Evolutionary conservation across 179 eudicot genomes (phyloP).

Genomic region (Beta macrorhiza): DNA sequence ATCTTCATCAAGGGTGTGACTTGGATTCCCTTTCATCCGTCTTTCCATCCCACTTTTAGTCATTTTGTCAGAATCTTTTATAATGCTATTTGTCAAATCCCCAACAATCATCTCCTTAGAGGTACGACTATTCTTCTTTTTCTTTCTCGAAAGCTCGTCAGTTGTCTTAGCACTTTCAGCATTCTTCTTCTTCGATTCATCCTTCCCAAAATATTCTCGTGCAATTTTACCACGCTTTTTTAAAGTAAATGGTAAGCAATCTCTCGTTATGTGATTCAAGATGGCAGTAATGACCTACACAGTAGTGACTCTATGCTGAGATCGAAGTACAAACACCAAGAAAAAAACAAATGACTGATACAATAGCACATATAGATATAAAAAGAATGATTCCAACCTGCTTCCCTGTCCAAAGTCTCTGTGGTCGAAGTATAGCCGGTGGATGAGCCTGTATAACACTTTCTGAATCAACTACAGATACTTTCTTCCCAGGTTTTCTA

Average conservation of each 20-base stretch:
- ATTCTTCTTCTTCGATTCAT: slow-evolving; percentile 36
- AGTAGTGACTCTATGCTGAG: slow-evolving; percentile 4
- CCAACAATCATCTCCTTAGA: slow-evolving; percentile 25
- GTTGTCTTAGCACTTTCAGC: slow-evolving; percentile 10
- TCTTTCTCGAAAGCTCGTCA: slow-evolving; percentile 11
- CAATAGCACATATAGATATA: background rate
- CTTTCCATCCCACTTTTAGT: background rate
- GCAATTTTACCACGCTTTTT: slow-evolving; percentile 84
- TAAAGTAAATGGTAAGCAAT: slow-evolving; percentile 64
- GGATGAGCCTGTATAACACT: slow-evolving; percentile 48
- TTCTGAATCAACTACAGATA: slow-evolving; percentile 53
- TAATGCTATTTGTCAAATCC: background rate
- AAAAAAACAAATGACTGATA: background rate
- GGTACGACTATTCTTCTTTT: slow-evolving; percentile 16
- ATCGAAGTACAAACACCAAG: background rate
- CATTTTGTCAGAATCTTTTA: slow-evolving; percentile 20
- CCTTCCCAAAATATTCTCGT: slow-evolving; percentile 61
- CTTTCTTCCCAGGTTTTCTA: slow-evolving; percentile 39
- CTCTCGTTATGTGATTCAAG: slow-evolving; percentile 73
- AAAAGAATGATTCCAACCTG: slow-evolving; percentile 50
- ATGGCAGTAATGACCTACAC: slow-evolving; percentile 82
- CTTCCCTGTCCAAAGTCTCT: slow-evolving; percentile 95
- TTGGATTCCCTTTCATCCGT: slow-evolving; percentile 11
- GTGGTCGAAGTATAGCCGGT: slow-evolving; percentile 82
- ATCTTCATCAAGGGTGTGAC: slow-evolving; percentile 63